These are phyloP conservation scores for Gossypium mustelinum DNA, from an alignment of 345 rosid genomes.

Conservation along the genomic window DNA sequence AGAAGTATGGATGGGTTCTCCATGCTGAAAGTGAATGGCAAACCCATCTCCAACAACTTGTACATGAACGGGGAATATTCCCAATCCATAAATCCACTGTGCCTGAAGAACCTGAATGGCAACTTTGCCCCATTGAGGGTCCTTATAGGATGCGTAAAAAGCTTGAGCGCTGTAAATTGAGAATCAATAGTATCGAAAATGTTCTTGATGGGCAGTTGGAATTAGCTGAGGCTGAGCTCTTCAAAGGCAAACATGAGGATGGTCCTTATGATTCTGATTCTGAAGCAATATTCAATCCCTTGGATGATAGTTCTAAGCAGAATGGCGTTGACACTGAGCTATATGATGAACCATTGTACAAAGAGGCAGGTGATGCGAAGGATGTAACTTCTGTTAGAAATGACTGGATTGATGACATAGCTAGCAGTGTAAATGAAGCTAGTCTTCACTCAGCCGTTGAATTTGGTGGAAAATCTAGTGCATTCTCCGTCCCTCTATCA, in stretches of 20 bases:
- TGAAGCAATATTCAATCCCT: conserved; percentile 55
- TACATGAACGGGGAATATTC: conserved; percentile 94
- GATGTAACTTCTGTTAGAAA: conserved; percentile 55
- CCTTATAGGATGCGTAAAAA: conserved; percentile 99
- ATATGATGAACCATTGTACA: conserved; percentile 53
- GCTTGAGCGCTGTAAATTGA: conserved; percentile 84
- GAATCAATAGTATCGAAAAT: conserved; percentile 71
- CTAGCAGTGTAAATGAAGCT: conserved; percentile 85
- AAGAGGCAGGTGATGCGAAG: conserved; percentile 47
- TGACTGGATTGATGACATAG: conserved; percentile 82
- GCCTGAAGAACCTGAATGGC: conserved; percentile 82
- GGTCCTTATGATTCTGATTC: conserved; percentile 62
- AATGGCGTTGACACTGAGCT: conserved; percentile 44
- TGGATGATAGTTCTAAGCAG: conserved; percentile 35
- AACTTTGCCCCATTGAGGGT: conserved; percentile 99
- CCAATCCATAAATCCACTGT: conserved; percentile 62
- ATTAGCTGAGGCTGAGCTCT: conserved; percentile 57
- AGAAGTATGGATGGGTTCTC: conserved; percentile 99
- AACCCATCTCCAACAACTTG: conserved; percentile 91
- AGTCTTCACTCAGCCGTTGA: conserved; percentile 97
- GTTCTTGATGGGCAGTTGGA: conserved; percentile 75
- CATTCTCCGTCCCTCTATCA: conserved; percentile 61
- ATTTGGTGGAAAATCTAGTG: conserved; percentile 79
- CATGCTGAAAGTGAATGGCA: conserved; percentile 99
- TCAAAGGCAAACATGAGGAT: conserved; percentile 50